Conservation (phyloP, 169 alveolate species). For the Plasmodium inui region DNA sequence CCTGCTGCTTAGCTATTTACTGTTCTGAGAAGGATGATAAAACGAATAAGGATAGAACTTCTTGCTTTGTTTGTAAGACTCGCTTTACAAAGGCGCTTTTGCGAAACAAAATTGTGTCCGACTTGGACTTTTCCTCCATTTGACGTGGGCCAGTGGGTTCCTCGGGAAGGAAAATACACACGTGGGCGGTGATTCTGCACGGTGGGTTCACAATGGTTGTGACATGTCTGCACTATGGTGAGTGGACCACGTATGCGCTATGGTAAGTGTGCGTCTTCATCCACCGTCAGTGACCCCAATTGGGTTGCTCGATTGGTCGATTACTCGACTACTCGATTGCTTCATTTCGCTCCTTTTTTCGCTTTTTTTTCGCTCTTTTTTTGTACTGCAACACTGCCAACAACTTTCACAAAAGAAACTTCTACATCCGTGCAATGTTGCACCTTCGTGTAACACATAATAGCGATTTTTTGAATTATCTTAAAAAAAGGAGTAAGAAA, state of each 20-base stretch:
- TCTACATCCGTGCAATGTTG: neutral
- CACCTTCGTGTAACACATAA: neutral
- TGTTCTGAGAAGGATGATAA: conserved; percentile 76
- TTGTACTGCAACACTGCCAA: neutral
- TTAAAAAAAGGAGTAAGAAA: neutral
- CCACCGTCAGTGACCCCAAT: neutral
- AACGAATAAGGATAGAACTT: conserved; percentile 79
- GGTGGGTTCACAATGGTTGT: neutral
- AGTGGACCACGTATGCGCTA: neutral
- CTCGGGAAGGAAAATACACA: neutral
- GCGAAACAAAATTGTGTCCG: conserved; percentile 55
- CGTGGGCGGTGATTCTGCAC: neutral
- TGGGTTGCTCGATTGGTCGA: neutral
- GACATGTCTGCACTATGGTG: neutral
- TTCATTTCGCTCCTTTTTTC: neutral
- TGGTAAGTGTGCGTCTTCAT: neutral
- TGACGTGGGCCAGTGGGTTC: too few relatives aligned
- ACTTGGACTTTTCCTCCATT: conserved; percentile 47
- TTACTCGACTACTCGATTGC: neutral
- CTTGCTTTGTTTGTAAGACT: conserved; percentile 77
- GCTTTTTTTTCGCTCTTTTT: neutral
- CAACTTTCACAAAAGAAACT: neutral
- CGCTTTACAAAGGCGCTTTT: conserved; percentile 65
- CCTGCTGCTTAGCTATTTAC: conserved; percentile 89
- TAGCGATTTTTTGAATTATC: neutral